phyloP scores from a whole-genome alignment of 495 filamentous ascomycete species.

The Hyaloscypha finlandica region DNA sequence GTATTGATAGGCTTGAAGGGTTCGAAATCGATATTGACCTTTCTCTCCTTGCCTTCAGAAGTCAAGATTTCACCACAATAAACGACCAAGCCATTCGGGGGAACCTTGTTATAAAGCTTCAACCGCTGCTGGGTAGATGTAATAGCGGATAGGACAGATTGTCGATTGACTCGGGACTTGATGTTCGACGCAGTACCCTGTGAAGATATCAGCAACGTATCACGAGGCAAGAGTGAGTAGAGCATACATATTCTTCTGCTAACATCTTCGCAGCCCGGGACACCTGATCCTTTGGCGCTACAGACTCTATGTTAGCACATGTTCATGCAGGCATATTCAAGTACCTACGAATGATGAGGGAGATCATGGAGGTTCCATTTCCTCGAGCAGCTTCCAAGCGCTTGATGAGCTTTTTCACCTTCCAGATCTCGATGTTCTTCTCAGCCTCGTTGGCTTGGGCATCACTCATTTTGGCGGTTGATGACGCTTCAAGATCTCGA shows the following conservation, averaged over 20 bases:
- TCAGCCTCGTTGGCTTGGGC: conserved; percentile 89
- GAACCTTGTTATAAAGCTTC: conserved; percentile 98
- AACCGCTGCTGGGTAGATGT: conserved; percentile 98
- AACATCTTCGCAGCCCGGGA: conserved; percentile 98
- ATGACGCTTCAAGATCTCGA: conserved; percentile 22
- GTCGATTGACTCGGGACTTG: conserved; percentile 97
- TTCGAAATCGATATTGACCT: conserved; percentile 99
- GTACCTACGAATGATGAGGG: conserved; percentile 88
- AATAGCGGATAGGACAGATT: conserved; percentile 95
- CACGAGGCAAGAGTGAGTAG: neutral
- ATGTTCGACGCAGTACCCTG: conserved; percentile 98
- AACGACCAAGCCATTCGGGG: conserved; percentile 93
- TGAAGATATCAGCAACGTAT: conserved; percentile 30
- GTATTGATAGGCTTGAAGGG: conserved; percentile 99
- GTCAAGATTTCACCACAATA: conserved; percentile 99
- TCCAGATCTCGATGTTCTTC: conserved; percentile 90
- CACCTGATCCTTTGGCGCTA: conserved; percentile 96
- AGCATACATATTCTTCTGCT: conserved; percentile 94
- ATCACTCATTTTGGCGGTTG: conserved; percentile 76
- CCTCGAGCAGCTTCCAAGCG: conserved; percentile 88
- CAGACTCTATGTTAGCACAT: conserved; percentile 10
- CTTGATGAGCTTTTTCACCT: conserved; percentile 97
- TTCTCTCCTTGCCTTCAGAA: conserved; percentile 94
- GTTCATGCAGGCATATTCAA: neutral
- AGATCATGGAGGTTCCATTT: conserved; percentile 99